Conservation (phyloP, 208 protist species). For the Trypanosoma cruzi region DNA sequence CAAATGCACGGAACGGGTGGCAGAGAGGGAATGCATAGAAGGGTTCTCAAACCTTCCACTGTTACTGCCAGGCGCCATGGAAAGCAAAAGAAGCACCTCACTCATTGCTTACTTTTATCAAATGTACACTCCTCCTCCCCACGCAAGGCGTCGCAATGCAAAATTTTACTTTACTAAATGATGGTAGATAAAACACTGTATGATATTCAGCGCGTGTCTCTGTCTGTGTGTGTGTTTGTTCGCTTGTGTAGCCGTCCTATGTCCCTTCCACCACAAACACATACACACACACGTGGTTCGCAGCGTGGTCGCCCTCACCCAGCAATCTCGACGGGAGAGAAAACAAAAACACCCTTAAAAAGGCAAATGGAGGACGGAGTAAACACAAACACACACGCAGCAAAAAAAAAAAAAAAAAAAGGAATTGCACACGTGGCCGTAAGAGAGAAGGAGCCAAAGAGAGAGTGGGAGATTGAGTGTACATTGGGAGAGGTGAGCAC, state of each 20-base stretch:
- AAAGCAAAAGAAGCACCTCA: constrained; percentile 19
- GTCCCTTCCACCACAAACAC: too few relatives aligned
- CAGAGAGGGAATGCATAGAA: neutral
- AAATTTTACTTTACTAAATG: neutral
- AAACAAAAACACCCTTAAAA: too few relatives aligned
- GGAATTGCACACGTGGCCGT: too few relatives aligned
- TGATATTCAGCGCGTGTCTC: neutral
- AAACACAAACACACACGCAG: too few relatives aligned
- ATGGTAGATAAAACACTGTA: neutral
- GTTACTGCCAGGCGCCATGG: neutral
- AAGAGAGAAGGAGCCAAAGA: neutral
- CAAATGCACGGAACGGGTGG: neutral
- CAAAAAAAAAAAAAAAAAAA: too few relatives aligned
- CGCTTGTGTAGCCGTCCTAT: too few relatives aligned
- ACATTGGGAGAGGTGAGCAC: too few relatives aligned
- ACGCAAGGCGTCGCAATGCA: neutral
- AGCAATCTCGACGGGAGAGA: too few relatives aligned
- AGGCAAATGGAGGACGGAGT: too few relatives aligned
- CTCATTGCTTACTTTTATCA: constrained; percentile 8
- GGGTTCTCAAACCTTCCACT: neutral
- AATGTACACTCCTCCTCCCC: neutral
- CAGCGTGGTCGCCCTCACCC: too few relatives aligned
- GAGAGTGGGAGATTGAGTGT: neutral
- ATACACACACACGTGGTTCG: neutral
- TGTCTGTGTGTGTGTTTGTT: neutral